phyloP scores from a whole-genome alignment of 2,329 filamentous ascomycete species.

The Pseudogymnoascus sp. region DNA sequence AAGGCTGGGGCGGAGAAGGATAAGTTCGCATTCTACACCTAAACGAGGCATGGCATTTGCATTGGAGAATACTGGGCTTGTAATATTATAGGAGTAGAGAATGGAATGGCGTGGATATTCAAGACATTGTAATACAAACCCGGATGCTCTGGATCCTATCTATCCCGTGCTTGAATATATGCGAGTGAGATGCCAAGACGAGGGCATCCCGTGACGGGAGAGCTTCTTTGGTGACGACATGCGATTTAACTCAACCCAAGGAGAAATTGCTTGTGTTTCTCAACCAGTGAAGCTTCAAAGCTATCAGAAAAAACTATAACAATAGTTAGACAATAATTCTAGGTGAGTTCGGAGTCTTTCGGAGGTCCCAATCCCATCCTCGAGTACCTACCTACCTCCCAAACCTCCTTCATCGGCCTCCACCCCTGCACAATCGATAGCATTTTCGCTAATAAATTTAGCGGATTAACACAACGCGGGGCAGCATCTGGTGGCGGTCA shows the following conservation, averaged over 20 bases:
- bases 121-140: constrained; percentile 1
- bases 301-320: neutral
- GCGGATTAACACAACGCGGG: constrained; percentile 9
- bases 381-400: neutral
- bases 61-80: constrained; percentile 10
- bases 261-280: neutral
- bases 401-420: neutral
- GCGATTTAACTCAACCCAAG: neutral
- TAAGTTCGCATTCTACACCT: constrained; percentile 13
- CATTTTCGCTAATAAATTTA: constrained; percentile 8
- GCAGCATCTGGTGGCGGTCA: constrained; percentile 8
- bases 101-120: constrained; percentile 4
- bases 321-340: neutral
- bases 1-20: constrained; percentile 48
- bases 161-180: neutral
- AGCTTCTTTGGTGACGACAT: neutral
- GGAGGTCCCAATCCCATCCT: neutral
- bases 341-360: neutral
- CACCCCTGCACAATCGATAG: neutral
- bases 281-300: neutral
- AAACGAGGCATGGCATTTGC: constrained; percentile 2
- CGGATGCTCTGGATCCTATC: neutral
- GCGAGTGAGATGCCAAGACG: neutral
- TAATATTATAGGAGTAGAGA: constrained; percentile 12
- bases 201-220: neutral